Conservation (phyloP, 805 yeast species). For the Saccharomyces jurei region DNA sequence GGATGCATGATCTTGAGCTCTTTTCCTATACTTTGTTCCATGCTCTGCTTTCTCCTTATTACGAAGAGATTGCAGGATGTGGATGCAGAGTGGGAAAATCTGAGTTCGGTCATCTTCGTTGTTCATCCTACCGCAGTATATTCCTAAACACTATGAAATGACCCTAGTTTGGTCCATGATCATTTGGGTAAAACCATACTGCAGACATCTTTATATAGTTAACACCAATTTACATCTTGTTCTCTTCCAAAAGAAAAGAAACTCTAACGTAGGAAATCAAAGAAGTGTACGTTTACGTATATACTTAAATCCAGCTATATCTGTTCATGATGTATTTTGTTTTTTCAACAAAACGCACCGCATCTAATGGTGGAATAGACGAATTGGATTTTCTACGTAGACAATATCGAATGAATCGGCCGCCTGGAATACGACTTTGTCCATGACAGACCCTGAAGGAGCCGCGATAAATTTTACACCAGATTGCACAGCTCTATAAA, state of each 20-base stretch:
- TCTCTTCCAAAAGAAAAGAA: background rate
- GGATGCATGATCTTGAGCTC: conserved; percentile 34
- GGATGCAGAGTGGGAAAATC: conserved; percentile 20
- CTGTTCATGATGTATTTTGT: background rate
- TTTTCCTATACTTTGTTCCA: conserved; percentile 16
- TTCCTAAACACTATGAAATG: conserved; percentile 96
- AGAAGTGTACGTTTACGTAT: background rate
- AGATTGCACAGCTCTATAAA: conserved; percentile 91
- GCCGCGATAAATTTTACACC: conserved; percentile 97
- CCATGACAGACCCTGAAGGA: conserved; percentile 96
- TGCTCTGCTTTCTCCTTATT: conserved; percentile 16
- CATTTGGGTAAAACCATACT: conserved; percentile 99
- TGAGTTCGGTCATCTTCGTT: conserved; percentile 57
- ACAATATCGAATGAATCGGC: conserved; percentile 88
- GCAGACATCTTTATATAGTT: conserved; percentile 57
- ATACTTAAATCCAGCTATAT: background rate
- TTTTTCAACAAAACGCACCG: background rate
- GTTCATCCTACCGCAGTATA: conserved; percentile 79
- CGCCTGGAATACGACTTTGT: conserved; percentile 89
- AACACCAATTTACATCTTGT: background rate
- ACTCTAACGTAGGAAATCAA: background rate
- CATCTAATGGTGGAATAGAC: conserved; percentile 89
- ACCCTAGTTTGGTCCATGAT: conserved; percentile 76
- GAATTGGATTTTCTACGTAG: conserved; percentile 93
- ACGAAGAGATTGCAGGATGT: conserved; percentile 14